phyloP scores from a whole-genome alignment of 495 filamentous ascomycete genomes.

The Daldinia caldariorum region DNA sequence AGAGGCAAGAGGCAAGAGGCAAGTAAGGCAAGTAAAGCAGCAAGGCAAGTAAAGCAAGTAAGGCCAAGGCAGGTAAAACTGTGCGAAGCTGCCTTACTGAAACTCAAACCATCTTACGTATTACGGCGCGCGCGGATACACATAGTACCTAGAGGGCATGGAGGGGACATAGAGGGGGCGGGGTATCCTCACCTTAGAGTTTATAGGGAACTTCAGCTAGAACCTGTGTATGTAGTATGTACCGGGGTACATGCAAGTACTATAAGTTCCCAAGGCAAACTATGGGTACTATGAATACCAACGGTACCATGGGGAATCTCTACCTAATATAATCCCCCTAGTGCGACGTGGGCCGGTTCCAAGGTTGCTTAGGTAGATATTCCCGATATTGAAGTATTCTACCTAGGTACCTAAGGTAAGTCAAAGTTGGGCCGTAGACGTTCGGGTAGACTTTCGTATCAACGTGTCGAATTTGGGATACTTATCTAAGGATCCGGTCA shows the following conservation, averaged over 20 bases:
- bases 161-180: slow-evolving; percentile 36
- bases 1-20: too few species aligned
- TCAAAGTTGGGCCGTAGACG: neutral
- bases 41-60: slow-evolving; percentile 5
- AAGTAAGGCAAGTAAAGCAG: neutral
- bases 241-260: slow-evolving; percentile 1
- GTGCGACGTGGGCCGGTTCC: neutral
- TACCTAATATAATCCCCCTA: slow-evolving; percentile 1
- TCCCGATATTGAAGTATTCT: neutral
- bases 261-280: neutral
- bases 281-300: too few species aligned
- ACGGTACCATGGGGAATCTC: neutral
- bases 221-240: slow-evolving; percentile 1
- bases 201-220: neutral
- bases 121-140: slow-evolving; percentile 32
- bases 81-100: slow-evolving; percentile 33
- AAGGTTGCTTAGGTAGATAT: neutral
- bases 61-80: slow-evolving; percentile 17
- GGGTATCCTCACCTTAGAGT: slow-evolving; percentile 24
- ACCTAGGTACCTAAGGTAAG: neutral
- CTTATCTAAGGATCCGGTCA: neutral
- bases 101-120: slow-evolving; percentile 10
- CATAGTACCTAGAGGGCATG: neutral
- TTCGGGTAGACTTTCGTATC: too few species aligned
- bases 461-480: neutral